These are phyloP conservation scores for Musa troglodytarum DNA, from an alignment of 176 grass and related monocot species.

Conservation along the genomic window DNA sequence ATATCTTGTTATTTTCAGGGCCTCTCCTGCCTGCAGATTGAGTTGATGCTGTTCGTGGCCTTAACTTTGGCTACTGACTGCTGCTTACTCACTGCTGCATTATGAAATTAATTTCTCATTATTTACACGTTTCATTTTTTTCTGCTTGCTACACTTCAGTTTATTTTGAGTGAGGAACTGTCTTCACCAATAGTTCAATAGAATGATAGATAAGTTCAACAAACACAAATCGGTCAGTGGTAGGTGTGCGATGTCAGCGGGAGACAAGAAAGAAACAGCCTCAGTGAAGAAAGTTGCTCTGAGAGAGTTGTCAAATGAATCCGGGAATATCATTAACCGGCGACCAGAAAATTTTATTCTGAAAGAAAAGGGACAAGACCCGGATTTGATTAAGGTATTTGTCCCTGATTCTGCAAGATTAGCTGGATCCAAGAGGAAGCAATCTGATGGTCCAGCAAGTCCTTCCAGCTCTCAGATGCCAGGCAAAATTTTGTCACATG, in stretches of 20 bases:
- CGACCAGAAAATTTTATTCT: constrained; percentile 20
- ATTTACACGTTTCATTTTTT: not conserved
- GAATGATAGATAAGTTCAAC: not conserved
- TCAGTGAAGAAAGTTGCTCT: constrained; percentile 63
- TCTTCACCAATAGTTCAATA: not conserved
- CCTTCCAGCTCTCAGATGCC: constrained; percentile 27
- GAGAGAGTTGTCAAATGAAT: constrained; percentile 49
- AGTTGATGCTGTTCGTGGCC: not conserved
- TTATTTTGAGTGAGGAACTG: not conserved
- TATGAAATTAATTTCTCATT: not conserved
- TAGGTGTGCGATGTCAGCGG: constrained; percentile 35
- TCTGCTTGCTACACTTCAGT: not conserved
- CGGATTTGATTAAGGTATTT: constrained; percentile 27
- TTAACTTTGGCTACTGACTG: not conserved
- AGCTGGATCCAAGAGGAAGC: constrained; percentile 50
- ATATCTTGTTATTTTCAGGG: not conserved
- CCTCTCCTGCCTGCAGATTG: not conserved
- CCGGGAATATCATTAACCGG: constrained; percentile 28
- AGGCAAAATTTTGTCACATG: constrained; percentile 37
- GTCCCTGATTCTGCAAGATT: constrained; percentile 25
- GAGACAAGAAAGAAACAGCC: constrained; percentile 42
- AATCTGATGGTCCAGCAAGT: constrained; percentile 32
- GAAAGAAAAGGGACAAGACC: constrained; percentile 33
- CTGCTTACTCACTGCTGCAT: not conserved
- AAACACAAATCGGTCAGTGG: constrained; percentile 14